Evolutionary conservation across 306 rosid species (phyloP).

Genomic region (Malus orientalis): DNA sequence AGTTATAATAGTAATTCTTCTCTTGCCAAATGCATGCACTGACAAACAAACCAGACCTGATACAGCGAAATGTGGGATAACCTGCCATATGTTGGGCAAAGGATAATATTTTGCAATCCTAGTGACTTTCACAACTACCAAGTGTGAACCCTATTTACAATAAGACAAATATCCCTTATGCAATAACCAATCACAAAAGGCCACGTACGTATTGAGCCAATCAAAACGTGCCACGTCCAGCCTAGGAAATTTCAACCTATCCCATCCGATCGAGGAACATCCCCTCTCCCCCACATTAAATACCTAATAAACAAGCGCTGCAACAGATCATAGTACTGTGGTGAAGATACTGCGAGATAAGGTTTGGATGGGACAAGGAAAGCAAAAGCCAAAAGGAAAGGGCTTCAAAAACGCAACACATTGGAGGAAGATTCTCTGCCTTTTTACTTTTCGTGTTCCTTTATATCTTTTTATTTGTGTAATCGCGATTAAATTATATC

Average conservation of each 20-base stretch:
- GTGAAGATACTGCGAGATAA: background rate
- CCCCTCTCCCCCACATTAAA: background rate
- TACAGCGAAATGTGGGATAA: background rate
- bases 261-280: background rate
- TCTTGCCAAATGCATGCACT: constrained; percentile 6
- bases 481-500: no score
- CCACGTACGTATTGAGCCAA: background rate
- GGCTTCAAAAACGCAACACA: background rate
- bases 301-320: background rate
- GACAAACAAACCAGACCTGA: background rate
- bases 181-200: background rate
- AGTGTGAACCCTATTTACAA: background rate
- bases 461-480: no score
- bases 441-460: no score
- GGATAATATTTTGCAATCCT: background rate
- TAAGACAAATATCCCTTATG: background rate
- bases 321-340: background rate
- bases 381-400: background rate
- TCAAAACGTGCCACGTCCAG: background rate
- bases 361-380: background rate
- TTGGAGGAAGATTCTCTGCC: background rate
- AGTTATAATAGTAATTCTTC: no score
- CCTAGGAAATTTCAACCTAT: constrained; percentile 11
- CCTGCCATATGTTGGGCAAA: background rate
- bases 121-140: background rate